Percentiles rank a stretch among this genome's conserved stretches.
These are phyloP conservation scores for Acanthamoeba castellanii DNA, from an alignment of 208 protist genomes.

Conservation along the genomic window DNA sequence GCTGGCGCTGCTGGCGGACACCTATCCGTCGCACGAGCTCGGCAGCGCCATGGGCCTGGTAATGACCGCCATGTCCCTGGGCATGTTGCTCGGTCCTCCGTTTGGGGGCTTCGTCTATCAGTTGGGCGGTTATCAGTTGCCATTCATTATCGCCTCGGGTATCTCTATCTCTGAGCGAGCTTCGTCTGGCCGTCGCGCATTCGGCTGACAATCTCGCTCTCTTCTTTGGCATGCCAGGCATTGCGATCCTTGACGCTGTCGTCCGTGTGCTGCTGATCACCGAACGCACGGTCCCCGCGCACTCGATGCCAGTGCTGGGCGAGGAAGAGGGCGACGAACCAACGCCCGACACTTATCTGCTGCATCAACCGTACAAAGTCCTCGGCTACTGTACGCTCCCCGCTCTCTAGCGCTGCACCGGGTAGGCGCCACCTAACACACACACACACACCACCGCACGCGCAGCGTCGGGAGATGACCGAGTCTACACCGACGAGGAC, in stretches of 20 bases:
- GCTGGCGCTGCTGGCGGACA: slow-evolving; percentile 4
- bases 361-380: too few species aligned
- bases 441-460: background rate
- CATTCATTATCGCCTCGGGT: background rate
- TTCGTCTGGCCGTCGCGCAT: background rate
- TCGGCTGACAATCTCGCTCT: background rate
- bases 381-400: too few species aligned
- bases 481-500: background rate
- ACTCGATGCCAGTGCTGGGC: too few species aligned
- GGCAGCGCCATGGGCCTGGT: background rate
- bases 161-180: background rate
- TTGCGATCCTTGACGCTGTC: too few species aligned
- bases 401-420: background rate
- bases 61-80: background rate
- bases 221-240: background rate
- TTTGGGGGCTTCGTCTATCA: slow-evolving; percentile 34
- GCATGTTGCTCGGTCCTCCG: background rate
- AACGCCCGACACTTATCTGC: too few species aligned
- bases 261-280: too few species aligned
- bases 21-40: background rate
- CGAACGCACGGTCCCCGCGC: background rate
- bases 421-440: too few species aligned
- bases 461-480: background rate
- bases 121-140: background rate
- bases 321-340: too few species aligned